phyloP scores from a whole-genome alignment of 192 early-diverging fungal species.

The Linnemannia hyalina region DNA sequence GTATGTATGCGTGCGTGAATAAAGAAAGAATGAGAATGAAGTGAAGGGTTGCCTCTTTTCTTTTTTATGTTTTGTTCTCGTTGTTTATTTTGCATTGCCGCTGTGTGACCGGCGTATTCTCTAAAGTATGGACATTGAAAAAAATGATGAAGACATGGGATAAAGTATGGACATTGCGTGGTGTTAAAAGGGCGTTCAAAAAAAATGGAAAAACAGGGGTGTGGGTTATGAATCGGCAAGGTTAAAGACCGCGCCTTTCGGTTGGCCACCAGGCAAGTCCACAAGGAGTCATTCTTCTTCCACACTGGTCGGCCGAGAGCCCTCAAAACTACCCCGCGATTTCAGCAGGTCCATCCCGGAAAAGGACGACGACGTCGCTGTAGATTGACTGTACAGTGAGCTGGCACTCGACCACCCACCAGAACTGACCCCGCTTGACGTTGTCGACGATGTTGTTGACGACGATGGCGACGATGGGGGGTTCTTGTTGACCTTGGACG shows the following conservation, averaged over 20 bases:
- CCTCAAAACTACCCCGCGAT: conserved; percentile 18
- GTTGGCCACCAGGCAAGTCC: conserved; percentile 4
- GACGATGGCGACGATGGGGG: background rate
- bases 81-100: background rate
- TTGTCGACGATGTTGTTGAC: background rate
- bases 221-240: background rate
- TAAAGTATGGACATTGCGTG: background rate
- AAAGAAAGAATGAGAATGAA: background rate
- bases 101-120: background rate
- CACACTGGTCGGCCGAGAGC: conserved; percentile 31
- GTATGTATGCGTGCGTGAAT: background rate
- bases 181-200: background rate
- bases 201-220: background rate
- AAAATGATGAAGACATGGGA: too few relatives aligned
- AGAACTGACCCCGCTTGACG: background rate
- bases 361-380: background rate
- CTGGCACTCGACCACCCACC: conserved; percentile 21
- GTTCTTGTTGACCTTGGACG: conserved; percentile 50
- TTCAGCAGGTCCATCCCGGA: conserved; percentile 2
- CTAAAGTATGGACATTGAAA: background rate
- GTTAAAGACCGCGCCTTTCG: background rate
- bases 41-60: too few relatives aligned
- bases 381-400: conserved; percentile 29
- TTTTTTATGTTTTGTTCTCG: background rate
- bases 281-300: conserved; percentile 51